Conservation (phyloP, 768 basidiomycete species). For the Russula sp. region DNA sequence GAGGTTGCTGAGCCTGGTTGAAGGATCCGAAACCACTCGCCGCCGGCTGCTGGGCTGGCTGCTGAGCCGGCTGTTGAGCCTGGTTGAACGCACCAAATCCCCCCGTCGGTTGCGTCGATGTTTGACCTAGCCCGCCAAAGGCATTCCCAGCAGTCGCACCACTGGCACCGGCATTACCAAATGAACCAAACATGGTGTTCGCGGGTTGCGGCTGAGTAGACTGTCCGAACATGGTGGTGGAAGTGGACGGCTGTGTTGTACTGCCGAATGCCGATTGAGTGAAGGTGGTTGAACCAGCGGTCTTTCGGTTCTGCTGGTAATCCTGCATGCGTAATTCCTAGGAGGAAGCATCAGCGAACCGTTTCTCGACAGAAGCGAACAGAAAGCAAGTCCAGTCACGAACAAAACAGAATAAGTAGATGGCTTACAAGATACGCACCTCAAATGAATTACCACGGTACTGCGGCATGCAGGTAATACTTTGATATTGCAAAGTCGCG, state of each 20-base stretch:
- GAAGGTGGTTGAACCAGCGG: conserved; percentile 38
- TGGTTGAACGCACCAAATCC: conserved; percentile 35
- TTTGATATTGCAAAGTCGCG: conserved; percentile 68
- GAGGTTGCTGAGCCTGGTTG: conserved; percentile 32
- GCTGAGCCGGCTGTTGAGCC: conserved; percentile 33
- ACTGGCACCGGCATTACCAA: conserved; percentile 33
- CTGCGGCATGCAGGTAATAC: conserved; percentile 74
- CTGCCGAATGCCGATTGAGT: conserved; percentile 39
- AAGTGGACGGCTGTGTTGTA: conserved; percentile 31
- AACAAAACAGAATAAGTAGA: conserved; percentile 16
- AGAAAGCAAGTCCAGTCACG: neutral
- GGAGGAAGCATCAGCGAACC: neutral
- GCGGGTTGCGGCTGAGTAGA: conserved; percentile 35
- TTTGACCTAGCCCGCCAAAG: conserved; percentile 36
- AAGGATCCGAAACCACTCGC: conserved; percentile 38
- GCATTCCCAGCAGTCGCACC: conserved; percentile 30
- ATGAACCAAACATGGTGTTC: conserved; percentile 34
- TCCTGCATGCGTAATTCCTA: conserved; percentile 51
- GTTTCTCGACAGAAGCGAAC: neutral
- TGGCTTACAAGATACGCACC: conserved; percentile 33
- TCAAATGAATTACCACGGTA: conserved; percentile 72
- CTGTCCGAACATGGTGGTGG: conserved; percentile 36
- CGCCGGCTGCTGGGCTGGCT: conserved; percentile 35
- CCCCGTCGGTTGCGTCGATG: conserved; percentile 29
- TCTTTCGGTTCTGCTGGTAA: conserved; percentile 47